Conservation (phyloP, 169 alveolate species). For the Cryptosporidium sp. region DNA sequence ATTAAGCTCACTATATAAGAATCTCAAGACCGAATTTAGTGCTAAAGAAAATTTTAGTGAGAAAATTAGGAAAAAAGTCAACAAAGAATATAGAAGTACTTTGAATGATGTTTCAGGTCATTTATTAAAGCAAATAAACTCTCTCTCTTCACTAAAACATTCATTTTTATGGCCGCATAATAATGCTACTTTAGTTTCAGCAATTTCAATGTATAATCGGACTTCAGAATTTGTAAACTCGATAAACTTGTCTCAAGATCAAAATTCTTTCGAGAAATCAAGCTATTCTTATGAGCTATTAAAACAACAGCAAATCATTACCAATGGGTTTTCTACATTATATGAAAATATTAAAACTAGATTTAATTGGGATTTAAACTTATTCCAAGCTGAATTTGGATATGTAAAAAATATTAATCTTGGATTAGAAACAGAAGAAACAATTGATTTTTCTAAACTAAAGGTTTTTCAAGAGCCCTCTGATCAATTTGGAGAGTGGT, state of each 20-base stretch:
- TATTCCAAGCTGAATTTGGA: slow-evolving; percentile 44
- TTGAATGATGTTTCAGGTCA: slow-evolving; percentile 29
- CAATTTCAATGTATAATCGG: slow-evolving; percentile 57
- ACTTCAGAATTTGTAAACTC: slow-evolving; percentile 31
- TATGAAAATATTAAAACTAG: slow-evolving; percentile 37
- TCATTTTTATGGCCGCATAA: slow-evolving; percentile 68
- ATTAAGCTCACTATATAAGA: slow-evolving; percentile 26
- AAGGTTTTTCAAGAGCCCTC: neutral
- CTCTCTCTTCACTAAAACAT: slow-evolving; percentile 27
- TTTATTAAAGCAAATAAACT: slow-evolving; percentile 14
- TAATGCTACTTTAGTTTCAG: slow-evolving; percentile 42
- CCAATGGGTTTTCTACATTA: slow-evolving; percentile 14
- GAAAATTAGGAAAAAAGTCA: slow-evolving; percentile 7
- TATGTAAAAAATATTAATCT: slow-evolving; percentile 13
- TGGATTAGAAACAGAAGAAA: slow-evolving; percentile 21
- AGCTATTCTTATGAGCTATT: slow-evolving; percentile 1
- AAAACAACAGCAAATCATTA: neutral
- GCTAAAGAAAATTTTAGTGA: neutral
- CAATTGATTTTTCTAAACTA: slow-evolving; percentile 14
- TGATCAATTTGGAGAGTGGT: slow-evolving; percentile 46
- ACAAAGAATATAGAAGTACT: neutral
- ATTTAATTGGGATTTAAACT: slow-evolving; percentile 46
- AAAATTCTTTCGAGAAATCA: neutral
- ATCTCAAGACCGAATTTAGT: neutral
- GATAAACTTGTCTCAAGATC: slow-evolving; percentile 7